phyloP scores from a whole-genome alignment of 139 green algal genomes.

The Diplosphaera chodatii region DNA sequence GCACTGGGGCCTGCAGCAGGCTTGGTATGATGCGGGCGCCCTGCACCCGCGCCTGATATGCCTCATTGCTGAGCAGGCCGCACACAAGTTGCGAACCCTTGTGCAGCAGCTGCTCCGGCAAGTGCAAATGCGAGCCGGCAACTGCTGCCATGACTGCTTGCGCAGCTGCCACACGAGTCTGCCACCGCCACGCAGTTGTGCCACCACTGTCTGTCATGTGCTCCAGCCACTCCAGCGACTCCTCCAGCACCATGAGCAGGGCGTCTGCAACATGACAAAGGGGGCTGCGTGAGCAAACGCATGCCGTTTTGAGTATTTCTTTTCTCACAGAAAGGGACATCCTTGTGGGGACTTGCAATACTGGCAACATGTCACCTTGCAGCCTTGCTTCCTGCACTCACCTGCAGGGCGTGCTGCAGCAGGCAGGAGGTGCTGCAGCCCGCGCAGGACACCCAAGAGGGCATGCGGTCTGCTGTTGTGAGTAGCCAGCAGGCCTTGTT shows the following conservation, averaged over 20 bases:
- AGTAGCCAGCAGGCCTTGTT: background rate
- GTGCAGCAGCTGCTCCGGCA: slow-evolving; percentile 15
- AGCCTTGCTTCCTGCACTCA: background rate
- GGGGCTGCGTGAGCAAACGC: too few species aligned
- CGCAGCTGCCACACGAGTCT: background rate
- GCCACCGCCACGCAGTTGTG: background rate
- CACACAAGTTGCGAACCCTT: background rate
- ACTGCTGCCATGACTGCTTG: background rate
- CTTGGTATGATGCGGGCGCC: slow-evolving; percentile 6
- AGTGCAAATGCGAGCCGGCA: background rate
- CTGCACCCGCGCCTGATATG: slow-evolving; percentile 9
- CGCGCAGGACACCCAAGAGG: background rate
- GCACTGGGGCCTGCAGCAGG: background rate
- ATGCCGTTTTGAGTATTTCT: too few species aligned
- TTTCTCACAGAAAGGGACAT: too few species aligned
- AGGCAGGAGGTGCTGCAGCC: slow-evolving; percentile 5
- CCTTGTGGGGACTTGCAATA: too few species aligned
- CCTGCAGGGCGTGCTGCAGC: background rate
- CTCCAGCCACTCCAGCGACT: slow-evolving; percentile 2
- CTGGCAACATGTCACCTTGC: too few species aligned
- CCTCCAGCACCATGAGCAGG: slow-evolving; percentile 12
- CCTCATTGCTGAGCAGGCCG: slow-evolving; percentile 7
- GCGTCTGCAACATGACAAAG: background rate
- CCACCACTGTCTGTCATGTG: background rate
- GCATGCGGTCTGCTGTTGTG: background rate